These are phyloP conservation scores for Dimocarpus longan DNA, from an alignment of 345 rosid genomes.

Conservation along the genomic window DNA sequence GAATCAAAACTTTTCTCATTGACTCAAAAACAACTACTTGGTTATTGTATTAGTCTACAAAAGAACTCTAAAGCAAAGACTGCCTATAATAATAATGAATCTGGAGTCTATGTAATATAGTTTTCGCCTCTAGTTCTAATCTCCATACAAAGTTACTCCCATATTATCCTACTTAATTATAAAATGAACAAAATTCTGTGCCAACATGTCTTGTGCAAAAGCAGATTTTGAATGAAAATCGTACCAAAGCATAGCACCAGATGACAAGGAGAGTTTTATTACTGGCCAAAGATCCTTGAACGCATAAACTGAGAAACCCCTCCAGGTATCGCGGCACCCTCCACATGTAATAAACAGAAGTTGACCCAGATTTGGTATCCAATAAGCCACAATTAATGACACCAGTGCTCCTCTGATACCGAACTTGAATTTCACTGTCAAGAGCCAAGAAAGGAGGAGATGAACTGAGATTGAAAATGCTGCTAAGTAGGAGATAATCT, in stretches of 20 bases:
- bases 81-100: too few relatives aligned
- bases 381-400: constrained; percentile 61
- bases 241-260: constrained; percentile 80
- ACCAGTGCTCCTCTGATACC: constrained; percentile 69
- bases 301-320: constrained; percentile 58
- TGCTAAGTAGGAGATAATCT: constrained; percentile 63
- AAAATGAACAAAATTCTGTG: too few relatives aligned
- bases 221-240: neutral
- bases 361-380: constrained; percentile 84
- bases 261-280: constrained; percentile 67
- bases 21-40: neutral
- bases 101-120: too few relatives aligned
- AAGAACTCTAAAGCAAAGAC: neutral
- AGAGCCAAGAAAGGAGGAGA: constrained; percentile 62
- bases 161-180: too few relatives aligned
- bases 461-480: constrained; percentile 50
- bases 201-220: too few relatives aligned
- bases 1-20: neutral
- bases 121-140: too few relatives aligned
- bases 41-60: neutral
- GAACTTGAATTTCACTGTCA: constrained; percentile 46
- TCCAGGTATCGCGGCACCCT: constrained; percentile 73
- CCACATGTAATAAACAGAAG: constrained; percentile 55
- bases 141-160: too few relatives aligned
- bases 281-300: constrained; percentile 70